Evolutionary conservation across 23 red algal species (phyloP).

Genomic region (Cyanidiococcus yangmingshanensis): DNA sequence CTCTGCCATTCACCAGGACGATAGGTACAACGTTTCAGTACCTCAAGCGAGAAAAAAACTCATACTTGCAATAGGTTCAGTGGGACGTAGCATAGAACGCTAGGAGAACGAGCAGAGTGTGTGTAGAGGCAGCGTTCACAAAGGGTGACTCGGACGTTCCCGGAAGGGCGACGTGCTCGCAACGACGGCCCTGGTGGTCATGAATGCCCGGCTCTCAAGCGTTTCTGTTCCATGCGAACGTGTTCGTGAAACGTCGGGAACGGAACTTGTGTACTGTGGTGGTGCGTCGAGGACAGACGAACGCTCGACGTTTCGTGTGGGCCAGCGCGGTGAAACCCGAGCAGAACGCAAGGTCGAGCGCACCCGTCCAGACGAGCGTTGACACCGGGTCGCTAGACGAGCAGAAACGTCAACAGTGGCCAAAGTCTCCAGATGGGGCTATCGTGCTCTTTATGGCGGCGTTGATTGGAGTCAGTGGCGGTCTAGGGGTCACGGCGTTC

Average conservation of each 20-base stretch:
- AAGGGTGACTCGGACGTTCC: too few species aligned
- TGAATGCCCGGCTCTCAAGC: too few species aligned
- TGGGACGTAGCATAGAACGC: too few species aligned
- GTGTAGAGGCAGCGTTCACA: too few species aligned
- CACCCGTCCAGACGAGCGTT: not conserved
- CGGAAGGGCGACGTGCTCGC: too few species aligned
- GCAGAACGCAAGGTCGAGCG: not conserved
- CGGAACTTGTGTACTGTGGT: not conserved
- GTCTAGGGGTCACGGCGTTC: slow-evolving; percentile 24
- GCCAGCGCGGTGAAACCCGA: not conserved
- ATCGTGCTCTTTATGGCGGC: slow-evolving; percentile 19
- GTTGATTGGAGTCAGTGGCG: slow-evolving; percentile 11
- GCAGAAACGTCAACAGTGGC: not conserved
- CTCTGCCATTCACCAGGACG: too few species aligned
- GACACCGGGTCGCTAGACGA: not conserved
- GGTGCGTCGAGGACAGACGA: not conserved
- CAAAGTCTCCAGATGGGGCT: not conserved
- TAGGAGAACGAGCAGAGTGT: too few species aligned
- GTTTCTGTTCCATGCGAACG: not conserved
- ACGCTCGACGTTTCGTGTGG: not conserved
- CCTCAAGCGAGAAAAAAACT: too few species aligned
- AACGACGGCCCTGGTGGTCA: too few species aligned
- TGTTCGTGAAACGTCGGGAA: not conserved
- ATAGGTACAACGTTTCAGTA: too few species aligned
- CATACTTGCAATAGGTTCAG: too few species aligned